Evolutionary conservation across 495 filamentous ascomycete species (phyloP).

Genomic region (Parathielavia hyrcaniae): DNA sequence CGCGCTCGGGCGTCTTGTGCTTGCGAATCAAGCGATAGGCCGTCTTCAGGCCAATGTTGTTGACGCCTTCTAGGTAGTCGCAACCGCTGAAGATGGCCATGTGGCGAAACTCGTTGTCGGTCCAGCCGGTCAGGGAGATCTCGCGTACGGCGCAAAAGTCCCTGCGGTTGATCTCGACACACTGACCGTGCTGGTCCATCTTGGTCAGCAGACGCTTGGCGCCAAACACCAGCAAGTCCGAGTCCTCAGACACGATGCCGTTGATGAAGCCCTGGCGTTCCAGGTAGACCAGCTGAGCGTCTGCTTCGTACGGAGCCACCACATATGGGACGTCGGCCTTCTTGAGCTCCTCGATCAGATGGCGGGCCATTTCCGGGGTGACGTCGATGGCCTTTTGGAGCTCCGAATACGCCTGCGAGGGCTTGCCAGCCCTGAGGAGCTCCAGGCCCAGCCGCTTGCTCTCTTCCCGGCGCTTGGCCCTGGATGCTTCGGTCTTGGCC

Average conservation of each 20-base stretch:
- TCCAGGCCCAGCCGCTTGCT: constrained; percentile 70
- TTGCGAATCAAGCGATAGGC: constrained; percentile 86
- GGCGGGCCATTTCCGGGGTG: constrained; percentile 88
- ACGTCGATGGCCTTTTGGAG: constrained; percentile 96
- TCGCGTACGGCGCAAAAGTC: constrained; percentile 86
- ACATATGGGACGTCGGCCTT: constrained; percentile 72
- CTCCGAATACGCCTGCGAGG: constrained; percentile 73
- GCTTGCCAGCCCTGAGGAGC: constrained; percentile 69
- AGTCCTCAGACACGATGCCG: constrained; percentile 93
- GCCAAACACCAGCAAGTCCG: constrained; percentile 92
- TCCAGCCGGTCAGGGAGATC: constrained; percentile 85
- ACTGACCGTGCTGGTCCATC: constrained; percentile 87
- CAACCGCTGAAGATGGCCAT: constrained; percentile 99
- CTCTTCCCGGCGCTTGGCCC: constrained; percentile 63
- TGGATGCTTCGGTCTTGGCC: constrained; percentile 74
- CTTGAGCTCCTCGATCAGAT: constrained; percentile 88
- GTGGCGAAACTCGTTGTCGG: constrained; percentile 77
- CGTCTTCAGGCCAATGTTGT: constrained; percentile 83
- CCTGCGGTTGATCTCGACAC: constrained; percentile 78
- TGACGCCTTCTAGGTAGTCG: constrained; percentile 83
- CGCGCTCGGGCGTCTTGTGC: constrained; percentile 75
- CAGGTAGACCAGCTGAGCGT: constrained; percentile 90
- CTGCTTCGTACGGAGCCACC: constrained; percentile 96
- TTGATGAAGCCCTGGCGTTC: constrained; percentile 75
- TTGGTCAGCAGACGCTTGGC: constrained; percentile 87